Evolutionary conservation across 257 asterid species (phyloP), one percentile per base, ranked within the genome.

Genomic region (Solanum phureja): DNA sequence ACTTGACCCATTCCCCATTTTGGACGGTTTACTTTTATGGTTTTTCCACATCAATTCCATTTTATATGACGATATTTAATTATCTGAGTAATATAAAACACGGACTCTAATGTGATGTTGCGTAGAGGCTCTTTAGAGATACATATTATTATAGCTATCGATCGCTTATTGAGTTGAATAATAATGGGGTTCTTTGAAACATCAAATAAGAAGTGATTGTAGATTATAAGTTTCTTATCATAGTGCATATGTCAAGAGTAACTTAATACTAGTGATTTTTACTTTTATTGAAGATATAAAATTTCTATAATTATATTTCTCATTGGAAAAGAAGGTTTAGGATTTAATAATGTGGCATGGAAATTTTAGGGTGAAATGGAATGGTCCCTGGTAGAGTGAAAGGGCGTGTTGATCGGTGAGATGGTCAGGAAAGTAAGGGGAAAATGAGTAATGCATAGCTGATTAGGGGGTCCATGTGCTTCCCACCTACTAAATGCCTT

Each of bases 401-500:
- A 29, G 38, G 74, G 21, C 82, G 82, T 74, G 82, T 35, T 74
- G 49, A 74, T n/a, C 18, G 66, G 66, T 58, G 66, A 58, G 2
- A 58, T 21, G 49, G 52, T 35, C 49, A 74, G 82, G 82, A 74
- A 73, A 73, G 24, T 73, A 73, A 73, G 46, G 81, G 27, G 46
- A 2, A 35, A 71, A 9, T 8, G 13, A 62, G 69, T 21, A 60
- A 60, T 60, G 69, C 29, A 60, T 62, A 8, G 29, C 29, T 9
- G 69, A 62, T 6, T 64, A 19, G 49, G 40, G 79, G 88, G 82
- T 24, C 86, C 90, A 85, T 31, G 88, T 88, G 90, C 86, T 60
- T 83, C 66, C 88, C 88, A 88, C 86, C 87, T 21, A 56, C 87
- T 69, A 19, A 19, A 73, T 71, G 38, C 44, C 2, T 33, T 33